Base-by-base conservation (phyloP, 305 asterid species). In the Fraxinus platypoda region DNA sequence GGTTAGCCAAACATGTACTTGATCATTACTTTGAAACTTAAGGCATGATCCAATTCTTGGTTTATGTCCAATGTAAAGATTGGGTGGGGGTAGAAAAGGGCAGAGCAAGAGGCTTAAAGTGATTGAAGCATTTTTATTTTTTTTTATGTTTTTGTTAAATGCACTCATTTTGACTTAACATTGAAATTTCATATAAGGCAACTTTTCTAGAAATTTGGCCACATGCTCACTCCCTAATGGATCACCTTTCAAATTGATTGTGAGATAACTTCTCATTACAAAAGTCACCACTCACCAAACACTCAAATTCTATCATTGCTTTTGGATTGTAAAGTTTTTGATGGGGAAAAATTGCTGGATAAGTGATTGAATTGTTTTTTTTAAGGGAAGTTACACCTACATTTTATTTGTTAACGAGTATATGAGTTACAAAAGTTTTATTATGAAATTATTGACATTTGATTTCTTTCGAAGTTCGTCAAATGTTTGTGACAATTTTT, bases 181-280 rank as follows among this genome's bases (percentile, higher is more conserved):
- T 82, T 71, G 77, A 76, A 80, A 85, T 85, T 13, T 78, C 46
- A 38, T 38, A 33, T 11, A 78, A 19, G 68, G 43, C 28, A 78
- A 31, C 76, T 66, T 83, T 83, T 15, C 70, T 19, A 34, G 23
- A 31, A 49, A 28, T 79, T 38, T 25, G 77, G 71, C 34, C 74
- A 77, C 79, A 72, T 76, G 81, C 26, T 62, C 72, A 83, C 43
- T 78, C 33, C 21, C 26, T 2, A 59, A 77, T 75, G 84, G 85
- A 59, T 49, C 68, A 73, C 64, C 72, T 79, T 81, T 41, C 38
- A 70, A 78, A 70, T 68, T 68, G 87, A 79, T 75, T 82, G 77
- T 81, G 88, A 83, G 81, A 83, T 87, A 76, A 81, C 88, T 87
- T 81, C 31, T 83, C 75, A 70, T 49, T 79, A 41, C 85, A 81